Evolutionary conservation across 1,139 yeast species (phyloP).

Genomic region (Yamadazyma kanchanaburiensis): DNA sequence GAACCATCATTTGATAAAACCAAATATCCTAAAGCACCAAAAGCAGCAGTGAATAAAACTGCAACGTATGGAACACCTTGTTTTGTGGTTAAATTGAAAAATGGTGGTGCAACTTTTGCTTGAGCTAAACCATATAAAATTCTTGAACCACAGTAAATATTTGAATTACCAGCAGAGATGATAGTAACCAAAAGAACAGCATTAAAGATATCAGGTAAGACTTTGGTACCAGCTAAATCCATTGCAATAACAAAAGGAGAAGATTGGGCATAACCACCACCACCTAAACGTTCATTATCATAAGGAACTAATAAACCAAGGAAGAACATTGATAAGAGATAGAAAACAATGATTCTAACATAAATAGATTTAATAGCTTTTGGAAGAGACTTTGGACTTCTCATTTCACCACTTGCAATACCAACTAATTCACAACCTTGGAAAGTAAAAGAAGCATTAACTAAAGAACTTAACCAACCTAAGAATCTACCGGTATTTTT

Average conservation of each 20-base stretch:
- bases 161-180: conserved; percentile 80
- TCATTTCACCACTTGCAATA: conserved; percentile 84
- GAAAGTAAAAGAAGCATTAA: conserved; percentile 75
- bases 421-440: conserved; percentile 84
- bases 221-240: conserved; percentile 65
- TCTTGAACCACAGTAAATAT: conserved; percentile 75
- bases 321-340: conserved; percentile 75
- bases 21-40: conserved; percentile 69
- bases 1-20: conserved; percentile 60
- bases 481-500: conserved; percentile 55
- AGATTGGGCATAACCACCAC: conserved; percentile 31
- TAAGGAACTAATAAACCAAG: conserved; percentile 82
- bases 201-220: conserved; percentile 69
- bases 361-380: conserved; percentile 81
- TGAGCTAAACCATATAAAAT: conserved; percentile 63
- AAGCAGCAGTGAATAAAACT: conserved; percentile 54
- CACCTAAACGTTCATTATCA: conserved; percentile 49
- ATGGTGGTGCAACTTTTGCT: conserved; percentile 58
- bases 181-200: conserved; percentile 69
- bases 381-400: conserved; percentile 82
- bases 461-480: conserved; percentile 63
- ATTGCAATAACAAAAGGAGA: conserved; percentile 60
- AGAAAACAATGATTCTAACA: conserved; percentile 75
- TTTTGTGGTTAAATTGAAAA: conserved; percentile 49
- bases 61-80: conserved; percentile 67